Evolutionary conservation across 257 asterid genomes (phyloP).

Genomic region (Cinchona pubescens): DNA sequence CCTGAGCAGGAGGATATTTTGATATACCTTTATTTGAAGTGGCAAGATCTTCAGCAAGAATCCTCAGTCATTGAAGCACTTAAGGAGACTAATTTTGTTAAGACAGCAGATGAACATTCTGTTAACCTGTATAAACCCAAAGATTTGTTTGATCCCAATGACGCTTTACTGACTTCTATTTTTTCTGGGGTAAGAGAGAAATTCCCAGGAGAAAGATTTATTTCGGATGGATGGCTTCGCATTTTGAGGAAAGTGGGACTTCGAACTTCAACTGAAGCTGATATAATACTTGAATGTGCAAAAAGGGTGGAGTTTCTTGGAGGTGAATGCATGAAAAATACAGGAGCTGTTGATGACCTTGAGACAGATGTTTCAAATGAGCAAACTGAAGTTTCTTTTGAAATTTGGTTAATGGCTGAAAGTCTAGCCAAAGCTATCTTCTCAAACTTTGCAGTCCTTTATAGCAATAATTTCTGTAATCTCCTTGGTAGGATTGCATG

Average conservation of each 20-base stretch:
- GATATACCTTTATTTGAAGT: slow-evolving; percentile 71
- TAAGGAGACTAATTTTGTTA: slow-evolving; percentile 71
- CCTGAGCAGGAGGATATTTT: slow-evolving; percentile 83
- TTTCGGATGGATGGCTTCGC: slow-evolving; percentile 82
- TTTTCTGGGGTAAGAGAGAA: slow-evolving; percentile 73
- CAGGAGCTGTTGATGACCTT: slow-evolving; percentile 49
- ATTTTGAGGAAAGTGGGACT: slow-evolving; percentile 83
- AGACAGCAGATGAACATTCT: slow-evolving; percentile 70
- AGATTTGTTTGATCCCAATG: slow-evolving; percentile 85
- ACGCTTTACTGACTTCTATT: slow-evolving; percentile 67
- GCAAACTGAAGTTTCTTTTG: slow-evolving; percentile 70
- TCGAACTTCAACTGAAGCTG: slow-evolving; percentile 74
- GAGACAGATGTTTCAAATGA: slow-evolving; percentile 49
- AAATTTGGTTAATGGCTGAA: slow-evolving; percentile 87
- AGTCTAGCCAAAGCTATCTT: slow-evolving; percentile 69
- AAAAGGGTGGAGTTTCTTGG: slow-evolving; percentile 92
- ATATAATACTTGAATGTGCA: slow-evolving; percentile 85
- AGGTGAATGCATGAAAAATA: slow-evolving; percentile 55
- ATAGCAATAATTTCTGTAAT: slow-evolving; percentile 84
- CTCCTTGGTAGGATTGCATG: slow-evolving; percentile 79
- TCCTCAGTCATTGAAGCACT: slow-evolving; percentile 67
- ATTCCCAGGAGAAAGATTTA: slow-evolving; percentile 92
- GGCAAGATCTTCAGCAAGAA: slow-evolving; percentile 80
- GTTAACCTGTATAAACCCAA: slow-evolving; percentile 53
- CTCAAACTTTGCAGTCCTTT: slow-evolving; percentile 80